These are phyloP conservation scores for Pythium monospermum DNA, from an alignment of 352 stramenopile genomes.

Conservation along the genomic window DNA sequence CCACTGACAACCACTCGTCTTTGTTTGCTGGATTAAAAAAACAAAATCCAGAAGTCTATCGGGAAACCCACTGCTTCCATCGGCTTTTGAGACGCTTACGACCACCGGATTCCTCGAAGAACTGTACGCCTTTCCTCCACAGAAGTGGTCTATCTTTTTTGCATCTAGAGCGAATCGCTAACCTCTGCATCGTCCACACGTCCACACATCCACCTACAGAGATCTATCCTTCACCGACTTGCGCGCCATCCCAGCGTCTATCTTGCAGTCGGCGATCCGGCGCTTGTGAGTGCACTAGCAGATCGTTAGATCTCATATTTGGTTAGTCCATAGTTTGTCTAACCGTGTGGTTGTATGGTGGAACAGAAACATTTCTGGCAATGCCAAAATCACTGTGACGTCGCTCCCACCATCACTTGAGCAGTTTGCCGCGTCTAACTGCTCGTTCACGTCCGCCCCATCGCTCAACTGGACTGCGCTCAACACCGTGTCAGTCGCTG, in stretches of 20 bases:
- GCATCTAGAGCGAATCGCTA: too few species aligned
- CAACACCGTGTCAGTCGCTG: not conserved
- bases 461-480: not conserved
- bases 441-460: not conserved
- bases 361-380: slow-evolving; percentile 5
- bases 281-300: not conserved
- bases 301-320: too few species aligned
- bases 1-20: not conserved
- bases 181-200: too few species aligned
- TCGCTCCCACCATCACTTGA: slow-evolving; percentile 3
- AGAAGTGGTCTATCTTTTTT: not conserved
- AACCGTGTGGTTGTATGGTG: too few species aligned
- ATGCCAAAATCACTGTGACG: not conserved
- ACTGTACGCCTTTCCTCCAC: not conserved
- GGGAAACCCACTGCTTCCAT: not conserved
- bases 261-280: not conserved
- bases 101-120: not conserved
- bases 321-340: too few species aligned
- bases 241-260: not conserved
- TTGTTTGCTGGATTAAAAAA: not conserved
- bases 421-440: not conserved
- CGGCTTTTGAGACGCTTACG: slow-evolving; percentile 1
- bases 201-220: not conserved
- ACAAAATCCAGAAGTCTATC: not conserved
- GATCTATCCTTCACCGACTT: slow-evolving; percentile 2